Evolutionary conservation across 1,284 basidiomycete species (phyloP), one percentile per base, ranked within the genome.

Genomic region (Cryptococcus wingfieldii): DNA sequence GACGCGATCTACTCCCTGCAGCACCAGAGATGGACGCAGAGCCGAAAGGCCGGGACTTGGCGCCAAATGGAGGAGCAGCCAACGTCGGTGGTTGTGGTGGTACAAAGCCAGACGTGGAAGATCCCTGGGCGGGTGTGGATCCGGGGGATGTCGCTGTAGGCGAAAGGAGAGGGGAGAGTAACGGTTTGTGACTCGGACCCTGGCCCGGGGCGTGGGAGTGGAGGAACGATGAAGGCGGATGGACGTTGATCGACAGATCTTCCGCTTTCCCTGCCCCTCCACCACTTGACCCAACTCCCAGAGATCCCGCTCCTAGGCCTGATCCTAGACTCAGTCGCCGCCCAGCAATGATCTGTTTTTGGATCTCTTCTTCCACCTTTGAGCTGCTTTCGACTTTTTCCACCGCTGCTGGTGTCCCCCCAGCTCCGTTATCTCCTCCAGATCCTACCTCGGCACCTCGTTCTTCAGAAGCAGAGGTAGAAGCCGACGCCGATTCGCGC

Each of bases 281-380:
- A 2, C 31, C 23, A 3, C 23, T 23, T 23, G 23, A 23, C 23
- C 23, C 23, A 23, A 3, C 23, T 2, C 23, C 23, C 23, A 23
- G 23, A 23, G 23, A 23, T 2, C 70, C 70, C 5, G 60, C 47
- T 0, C 68, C 72, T 12, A 73, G 53, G 3, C 70, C 68, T 2
- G 70, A 62, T 2, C 68, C 72, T 3, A 75, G 59, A 53, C 67
- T 70, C 48, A 72, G 51, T 31, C 72, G 61, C 14, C 72, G 60
- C 19, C 61, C 62, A n/a, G 67, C 55, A n/a, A 49, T 38, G 34
- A 38, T 23, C 27, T 50, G 8, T 5, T 25, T 28, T n/a, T 41
- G n/a, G 9, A 37, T 9, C 38, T 47, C 44, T 9, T 47, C 39
- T n/a, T 10, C 38, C 46, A 18, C 18, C 31, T 28, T 27, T 23